phyloP scores from a whole-genome alignment of 805 yeast species.

The Ogataea ganodermae region DNA sequence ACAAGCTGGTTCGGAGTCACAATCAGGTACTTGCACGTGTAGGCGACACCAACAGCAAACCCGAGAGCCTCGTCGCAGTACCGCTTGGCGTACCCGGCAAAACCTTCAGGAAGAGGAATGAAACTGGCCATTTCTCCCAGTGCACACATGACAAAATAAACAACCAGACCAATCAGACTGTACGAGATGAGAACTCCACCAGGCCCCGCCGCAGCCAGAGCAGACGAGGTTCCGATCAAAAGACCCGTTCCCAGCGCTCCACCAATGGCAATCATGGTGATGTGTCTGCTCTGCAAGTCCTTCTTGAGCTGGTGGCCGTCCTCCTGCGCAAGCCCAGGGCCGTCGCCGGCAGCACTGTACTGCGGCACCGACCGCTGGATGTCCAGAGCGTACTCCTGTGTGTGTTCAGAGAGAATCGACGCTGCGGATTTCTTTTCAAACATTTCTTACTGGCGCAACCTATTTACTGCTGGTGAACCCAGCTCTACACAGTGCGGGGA shows the following conservation, averaged over 20 bases:
- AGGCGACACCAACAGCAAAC: conserved; percentile 57
- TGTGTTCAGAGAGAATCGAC: conserved; percentile 29
- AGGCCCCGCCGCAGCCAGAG: conserved; percentile 72
- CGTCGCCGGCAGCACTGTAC: conserved; percentile 16
- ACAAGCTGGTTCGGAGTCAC: conserved; percentile 59
- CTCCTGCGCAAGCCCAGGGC: conserved; percentile 39
- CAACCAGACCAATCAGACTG: conserved; percentile 67
- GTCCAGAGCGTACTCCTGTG: conserved; percentile 50
- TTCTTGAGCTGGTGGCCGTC: conserved; percentile 49
- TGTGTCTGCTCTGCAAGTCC: conserved; percentile 50
- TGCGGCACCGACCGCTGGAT: conserved; percentile 41
- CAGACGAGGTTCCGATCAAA: conserved; percentile 73
- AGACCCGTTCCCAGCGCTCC: conserved; percentile 85
- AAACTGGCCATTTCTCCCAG: conserved; percentile 59
- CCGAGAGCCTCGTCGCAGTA: conserved; percentile 57
- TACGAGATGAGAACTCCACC: conserved; percentile 64
- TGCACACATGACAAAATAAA: conserved; percentile 62
- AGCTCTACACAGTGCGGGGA: too few relatives aligned
- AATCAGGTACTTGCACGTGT: conserved; percentile 53
- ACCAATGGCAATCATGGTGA: conserved; percentile 71
- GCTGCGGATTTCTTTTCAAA: conserved; percentile 6
- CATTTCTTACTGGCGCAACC: background rate
- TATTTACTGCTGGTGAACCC: too few relatives aligned
- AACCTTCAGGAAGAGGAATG: conserved; percentile 56
- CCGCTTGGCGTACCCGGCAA: conserved; percentile 54